Conservation (phyloP, 148 eudicot genomes). For the Chenopodium formosanum region DNA sequence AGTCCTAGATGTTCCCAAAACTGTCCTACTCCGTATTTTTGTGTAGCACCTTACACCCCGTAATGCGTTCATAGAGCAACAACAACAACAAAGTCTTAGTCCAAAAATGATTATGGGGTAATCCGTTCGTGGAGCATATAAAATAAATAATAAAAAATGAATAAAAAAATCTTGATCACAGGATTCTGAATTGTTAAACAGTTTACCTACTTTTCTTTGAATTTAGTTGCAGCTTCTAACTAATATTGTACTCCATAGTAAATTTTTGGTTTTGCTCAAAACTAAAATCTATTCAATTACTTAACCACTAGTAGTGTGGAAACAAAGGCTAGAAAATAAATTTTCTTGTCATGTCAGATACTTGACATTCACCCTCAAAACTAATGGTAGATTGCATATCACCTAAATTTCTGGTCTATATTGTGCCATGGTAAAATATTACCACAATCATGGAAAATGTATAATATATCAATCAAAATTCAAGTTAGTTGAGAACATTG, state of each 20-base stretch:
- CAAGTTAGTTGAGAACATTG: not conserved
- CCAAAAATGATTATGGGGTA: too few species aligned
- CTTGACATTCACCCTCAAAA: not conserved
- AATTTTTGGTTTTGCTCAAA: too few species aligned
- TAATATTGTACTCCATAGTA: not conserved
- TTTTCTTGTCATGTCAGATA: not conserved
- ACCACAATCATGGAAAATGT: not conserved
- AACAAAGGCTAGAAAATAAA: not conserved
- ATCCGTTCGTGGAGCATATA: not conserved
- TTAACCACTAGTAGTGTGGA: not conserved
- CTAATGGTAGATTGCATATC: not conserved
- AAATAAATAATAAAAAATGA: not conserved
- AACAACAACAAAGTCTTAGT: too few species aligned
- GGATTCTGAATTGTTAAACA: not conserved
- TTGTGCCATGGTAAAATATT: not conserved
- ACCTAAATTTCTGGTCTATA: conserved; percentile 6
- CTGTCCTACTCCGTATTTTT: too few species aligned
- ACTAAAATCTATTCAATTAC: not conserved
- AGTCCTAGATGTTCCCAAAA: too few species aligned
- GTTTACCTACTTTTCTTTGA: conserved; percentile 17
- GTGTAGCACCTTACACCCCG: not conserved
- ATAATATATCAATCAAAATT: not conserved
- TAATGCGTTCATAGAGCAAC: not conserved
- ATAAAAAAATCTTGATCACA: not conserved
- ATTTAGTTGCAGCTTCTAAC: conserved; percentile 7